These are phyloP conservation scores for Mitragyna speciosa DNA, from an alignment of 257 asterid genomes.

Conservation along the genomic window DNA sequence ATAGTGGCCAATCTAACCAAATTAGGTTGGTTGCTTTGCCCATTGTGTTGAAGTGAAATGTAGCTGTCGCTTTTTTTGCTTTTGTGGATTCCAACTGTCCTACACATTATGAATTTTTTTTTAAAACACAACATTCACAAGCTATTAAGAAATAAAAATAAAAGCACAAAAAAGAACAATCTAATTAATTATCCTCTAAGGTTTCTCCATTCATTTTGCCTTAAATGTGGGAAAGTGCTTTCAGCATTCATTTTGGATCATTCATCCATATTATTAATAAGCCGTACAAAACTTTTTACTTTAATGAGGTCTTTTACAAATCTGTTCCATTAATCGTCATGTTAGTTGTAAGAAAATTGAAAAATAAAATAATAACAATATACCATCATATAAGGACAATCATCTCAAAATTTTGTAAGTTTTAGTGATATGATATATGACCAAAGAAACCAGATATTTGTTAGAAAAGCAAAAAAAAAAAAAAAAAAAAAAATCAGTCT, in stretches of 20 bases:
- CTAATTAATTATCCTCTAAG: background rate
- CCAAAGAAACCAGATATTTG: background rate
- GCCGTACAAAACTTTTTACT: no score
- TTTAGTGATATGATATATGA: no score
- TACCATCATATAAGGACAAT: background rate
- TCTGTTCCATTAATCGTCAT: background rate
- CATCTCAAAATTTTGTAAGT: no score
- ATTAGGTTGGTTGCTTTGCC: background rate
- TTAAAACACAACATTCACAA: no score
- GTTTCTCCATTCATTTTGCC: background rate
- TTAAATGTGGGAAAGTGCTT: no score
- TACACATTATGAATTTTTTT: no score
- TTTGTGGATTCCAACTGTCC: slow-evolving; percentile 21
- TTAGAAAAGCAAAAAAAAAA: background rate
- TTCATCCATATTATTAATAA: background rate
- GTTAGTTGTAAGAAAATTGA: background rate
- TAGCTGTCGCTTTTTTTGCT: slow-evolving; percentile 3
- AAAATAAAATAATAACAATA: no score
- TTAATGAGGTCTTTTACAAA: no score
- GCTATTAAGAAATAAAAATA: no score
- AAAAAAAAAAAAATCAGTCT: background rate
- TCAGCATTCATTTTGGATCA: background rate
- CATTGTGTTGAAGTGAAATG: background rate
- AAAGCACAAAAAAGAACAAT: no score
- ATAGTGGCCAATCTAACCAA: no score